Base-by-base conservation (phyloP, 2,329 filamentous ascomycete genomes). In the Pseudomassariella vexata region DNA sequence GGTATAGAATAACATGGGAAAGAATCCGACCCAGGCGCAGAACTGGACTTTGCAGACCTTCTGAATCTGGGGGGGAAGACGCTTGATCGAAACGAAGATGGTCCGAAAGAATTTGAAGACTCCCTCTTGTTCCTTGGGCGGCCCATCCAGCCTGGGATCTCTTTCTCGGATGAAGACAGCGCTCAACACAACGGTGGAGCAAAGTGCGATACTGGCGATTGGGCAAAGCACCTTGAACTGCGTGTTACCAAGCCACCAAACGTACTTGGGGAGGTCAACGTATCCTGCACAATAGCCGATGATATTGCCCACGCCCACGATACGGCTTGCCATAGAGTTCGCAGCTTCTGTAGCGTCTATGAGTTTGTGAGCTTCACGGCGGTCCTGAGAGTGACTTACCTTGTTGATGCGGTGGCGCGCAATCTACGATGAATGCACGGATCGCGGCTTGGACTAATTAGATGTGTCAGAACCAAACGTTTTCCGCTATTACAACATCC, bases 141-240 rank as follows among this genome's bases (percentile, higher is more conserved):
- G 72, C 1, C 77, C 76, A 34, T 90, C 84, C 4, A 79, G 66
- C 7, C 80, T 74, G 1, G 90, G 87, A 54, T 95, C 86, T 33
- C 87, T 75, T 58, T 96, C 90, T 32, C 69, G 68, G 43, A 95
- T 81, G 25, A 75, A 59, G 1, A 68, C 42, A 42, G 80, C 80
- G 51, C 84, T 94, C 44, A 92, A 65, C 5, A 74, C 49, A 5
- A 95, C 69, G 0, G 87, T 94, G 24, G 69, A 53, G 16, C 62
- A 68, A 34, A 96, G 77, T 11, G 79, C 73, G 35, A 94, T 61
- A 35, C 81, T 85, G 14, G 90, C 88, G 42, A 96, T 80, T 12
- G 82, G 80, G 52, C 88, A 94, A 4, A 96, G 79, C 5, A 90
- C 82, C 58, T 96, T 88, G 67, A 96, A 96, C 55, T 96, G 90